These are phyloP conservation scores for Sherardia arvensis DNA, from an alignment of 257 asterid species.

Conservation along the genomic window DNA sequence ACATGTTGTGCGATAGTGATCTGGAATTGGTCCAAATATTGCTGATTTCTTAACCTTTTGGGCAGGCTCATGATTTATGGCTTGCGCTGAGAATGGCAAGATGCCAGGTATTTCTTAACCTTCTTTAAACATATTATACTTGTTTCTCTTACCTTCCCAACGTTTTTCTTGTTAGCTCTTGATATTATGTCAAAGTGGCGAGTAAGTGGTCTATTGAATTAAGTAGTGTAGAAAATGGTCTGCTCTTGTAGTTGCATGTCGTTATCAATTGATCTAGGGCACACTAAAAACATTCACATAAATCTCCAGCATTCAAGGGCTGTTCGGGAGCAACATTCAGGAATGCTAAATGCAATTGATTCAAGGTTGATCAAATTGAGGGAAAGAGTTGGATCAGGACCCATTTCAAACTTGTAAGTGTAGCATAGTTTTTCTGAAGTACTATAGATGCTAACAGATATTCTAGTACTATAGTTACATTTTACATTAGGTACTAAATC, in stretches of 20 bases:
- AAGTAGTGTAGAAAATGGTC: too few relatives aligned
- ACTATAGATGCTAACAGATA: neutral
- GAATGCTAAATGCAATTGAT: constrained; percentile 79
- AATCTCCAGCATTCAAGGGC: constrained; percentile 39
- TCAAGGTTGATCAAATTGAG: constrained; percentile 67
- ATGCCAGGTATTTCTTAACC: constrained; percentile 45
- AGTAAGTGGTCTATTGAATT: too few relatives aligned
- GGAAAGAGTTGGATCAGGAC: constrained; percentile 80
- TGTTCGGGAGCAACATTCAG: constrained; percentile 34
- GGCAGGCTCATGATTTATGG: constrained; percentile 64
- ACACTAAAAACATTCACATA: too few relatives aligned
- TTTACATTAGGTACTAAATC: constrained; percentile 10
- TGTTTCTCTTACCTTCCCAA: neutral
- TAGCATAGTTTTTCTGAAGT: constrained; percentile 12
- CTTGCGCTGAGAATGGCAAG: constrained; percentile 63
- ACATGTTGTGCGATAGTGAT: constrained; percentile 24
- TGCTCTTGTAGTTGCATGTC: neutral
- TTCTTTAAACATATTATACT: neutral
- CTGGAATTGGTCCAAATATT: constrained; percentile 23
- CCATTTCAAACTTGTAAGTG: constrained; percentile 84
- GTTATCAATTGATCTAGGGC: neutral
- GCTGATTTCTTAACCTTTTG: constrained; percentile 52
- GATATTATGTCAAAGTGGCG: too few relatives aligned
- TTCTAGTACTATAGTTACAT: neutral
- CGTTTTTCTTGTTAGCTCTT: neutral